Percentiles rank a stretch among this genome's conserved stretches.
These are phyloP conservation scores for Scedosporium boydii DNA, from an alignment of 2,329 filamentous ascomycete genomes.

Conservation along the genomic window DNA sequence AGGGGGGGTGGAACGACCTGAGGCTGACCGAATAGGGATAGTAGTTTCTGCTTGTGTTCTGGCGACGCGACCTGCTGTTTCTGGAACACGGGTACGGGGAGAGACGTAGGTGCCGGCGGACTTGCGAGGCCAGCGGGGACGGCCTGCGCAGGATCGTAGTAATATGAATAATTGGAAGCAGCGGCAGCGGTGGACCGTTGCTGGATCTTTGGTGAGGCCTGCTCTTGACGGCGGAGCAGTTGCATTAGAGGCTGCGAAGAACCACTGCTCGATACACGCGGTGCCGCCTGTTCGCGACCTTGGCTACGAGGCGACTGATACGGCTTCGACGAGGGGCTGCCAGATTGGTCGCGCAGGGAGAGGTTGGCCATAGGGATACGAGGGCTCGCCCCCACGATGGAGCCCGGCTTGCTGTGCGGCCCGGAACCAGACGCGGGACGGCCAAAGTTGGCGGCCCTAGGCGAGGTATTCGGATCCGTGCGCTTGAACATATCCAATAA, in stretches of 20 bases:
- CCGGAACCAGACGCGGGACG: constrained; percentile 11
- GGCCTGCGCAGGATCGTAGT: constrained; percentile 2
- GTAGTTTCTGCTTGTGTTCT: constrained; percentile 35
- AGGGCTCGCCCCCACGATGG: constrained; percentile 1
- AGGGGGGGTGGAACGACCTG: not conserved
- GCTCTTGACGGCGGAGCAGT: constrained; percentile 8
- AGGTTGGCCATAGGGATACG: constrained; percentile 8
- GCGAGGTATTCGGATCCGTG: constrained; percentile 13
- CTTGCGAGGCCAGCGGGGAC: constrained; percentile 13
- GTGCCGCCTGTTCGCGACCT: not conserved
- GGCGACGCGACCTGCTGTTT: constrained; percentile 23
- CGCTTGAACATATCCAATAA: constrained; percentile 47
- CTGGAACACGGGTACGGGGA: constrained; percentile 17
- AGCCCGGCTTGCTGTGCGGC: constrained; percentile 1
- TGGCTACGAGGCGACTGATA: not conserved
- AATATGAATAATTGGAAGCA: not conserved
- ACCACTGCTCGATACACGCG: not conserved
- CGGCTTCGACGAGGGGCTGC: not conserved
- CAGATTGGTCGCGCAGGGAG: constrained; percentile 6
- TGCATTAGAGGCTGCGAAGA: constrained; percentile 5
- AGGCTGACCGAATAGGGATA: constrained; percentile 51
- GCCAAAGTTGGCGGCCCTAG: not conserved
- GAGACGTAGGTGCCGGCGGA: constrained; percentile 17
- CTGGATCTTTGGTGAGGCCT: constrained; percentile 12
- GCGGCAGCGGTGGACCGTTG: not conserved